Conservation (phyloP, 345 rosid species). For the Rhodamnia rubescens region DNA sequence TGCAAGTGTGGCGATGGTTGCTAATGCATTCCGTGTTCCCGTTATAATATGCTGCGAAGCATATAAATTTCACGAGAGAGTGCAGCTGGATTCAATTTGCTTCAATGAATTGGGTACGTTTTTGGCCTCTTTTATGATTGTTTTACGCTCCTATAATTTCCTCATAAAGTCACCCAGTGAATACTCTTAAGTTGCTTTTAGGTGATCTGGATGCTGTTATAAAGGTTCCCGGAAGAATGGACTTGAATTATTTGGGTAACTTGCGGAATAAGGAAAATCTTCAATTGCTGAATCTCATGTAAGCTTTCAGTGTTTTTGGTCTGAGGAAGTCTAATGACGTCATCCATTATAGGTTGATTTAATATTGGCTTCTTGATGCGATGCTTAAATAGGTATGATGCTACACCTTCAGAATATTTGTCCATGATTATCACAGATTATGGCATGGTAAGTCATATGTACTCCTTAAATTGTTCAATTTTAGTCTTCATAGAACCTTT, state of each 20-base stretch:
- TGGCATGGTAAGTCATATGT: conserved; percentile 70
- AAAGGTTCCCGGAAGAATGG: conserved; percentile 59
- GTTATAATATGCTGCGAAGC: conserved; percentile 95
- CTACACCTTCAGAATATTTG: conserved; percentile 83
- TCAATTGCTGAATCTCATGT: conserved; percentile 75
- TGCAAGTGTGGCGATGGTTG: conserved; percentile 93
- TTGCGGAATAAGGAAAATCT: conserved; percentile 43
- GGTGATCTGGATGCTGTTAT: conserved; percentile 82
- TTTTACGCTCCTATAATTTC: not conserved
- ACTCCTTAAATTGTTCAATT: not conserved
- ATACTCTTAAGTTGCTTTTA: conserved; percentile 4
- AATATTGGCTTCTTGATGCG: not conserved
- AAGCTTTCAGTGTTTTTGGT: conserved; percentile 12
- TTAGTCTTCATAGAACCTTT: not conserved
- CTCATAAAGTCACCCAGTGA: not conserved
- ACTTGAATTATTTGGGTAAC: conserved; percentile 52
- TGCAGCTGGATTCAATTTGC: conserved; percentile 92
- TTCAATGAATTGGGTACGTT: conserved; percentile 81
- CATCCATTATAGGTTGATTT: not conserved
- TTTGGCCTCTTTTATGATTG: not conserved
- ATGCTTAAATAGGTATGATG: conserved; percentile 59
- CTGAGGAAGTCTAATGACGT: not conserved
- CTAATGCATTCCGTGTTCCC: conserved; percentile 70
- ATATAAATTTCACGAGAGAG: conserved; percentile 92
- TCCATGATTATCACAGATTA: conserved; percentile 86